Percentiles rank a stretch among this genome's conserved stretches.
Evolutionary conservation across 495 filamentous ascomycete genomes (phyloP).

Genomic region (Penicillium antarcticum): DNA sequence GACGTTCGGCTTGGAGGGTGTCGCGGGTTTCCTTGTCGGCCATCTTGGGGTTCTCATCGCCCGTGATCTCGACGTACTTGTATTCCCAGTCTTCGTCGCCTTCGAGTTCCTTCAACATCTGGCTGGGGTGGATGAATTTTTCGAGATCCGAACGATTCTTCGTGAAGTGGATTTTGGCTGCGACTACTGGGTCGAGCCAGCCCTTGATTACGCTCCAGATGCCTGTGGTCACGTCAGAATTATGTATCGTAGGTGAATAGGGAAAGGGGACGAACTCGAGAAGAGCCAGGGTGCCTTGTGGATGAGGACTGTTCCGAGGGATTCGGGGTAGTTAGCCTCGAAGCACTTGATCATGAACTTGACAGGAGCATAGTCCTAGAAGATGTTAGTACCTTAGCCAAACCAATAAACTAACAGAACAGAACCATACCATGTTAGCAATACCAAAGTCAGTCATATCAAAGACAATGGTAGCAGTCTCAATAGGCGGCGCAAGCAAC

Average conservation of each 20-base stretch:
- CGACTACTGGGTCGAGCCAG: slow-evolving; percentile 97
- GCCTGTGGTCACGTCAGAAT: slow-evolving; percentile 37
- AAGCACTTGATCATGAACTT: slow-evolving; percentile 99
- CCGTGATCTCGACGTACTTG: slow-evolving; percentile 66
- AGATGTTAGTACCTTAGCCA: slow-evolving; percentile 8
- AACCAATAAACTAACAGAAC: not conserved
- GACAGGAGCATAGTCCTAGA: slow-evolving; percentile 86
- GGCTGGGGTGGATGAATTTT: slow-evolving; percentile 64
- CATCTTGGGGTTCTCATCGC: slow-evolving; percentile 69
- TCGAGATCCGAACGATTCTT: slow-evolving; percentile 77
- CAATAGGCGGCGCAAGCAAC: slow-evolving; percentile 73
- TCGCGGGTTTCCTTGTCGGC: slow-evolving; percentile 63
- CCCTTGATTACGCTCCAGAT: slow-evolving; percentile 89
- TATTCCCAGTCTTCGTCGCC: slow-evolving; percentile 83
- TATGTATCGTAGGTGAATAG: too few relatives aligned
- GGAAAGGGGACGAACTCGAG: slow-evolving; percentile 57
- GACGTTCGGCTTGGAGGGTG: slow-evolving; percentile 56
- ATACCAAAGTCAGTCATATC: slow-evolving; percentile 92
- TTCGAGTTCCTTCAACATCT: slow-evolving; percentile 75
- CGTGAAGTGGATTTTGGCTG: slow-evolving; percentile 91
- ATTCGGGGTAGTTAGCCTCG: slow-evolving; percentile 97
- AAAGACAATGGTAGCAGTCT: slow-evolving; percentile 90
- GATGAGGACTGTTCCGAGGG: slow-evolving; percentile 85
- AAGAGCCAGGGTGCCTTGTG: slow-evolving; percentile 98
- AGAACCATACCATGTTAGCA: slow-evolving; percentile 78